These are phyloP conservation scores for Ceratopteris richardii DNA, from an alignment of 75 land plant species.

Conservation along the genomic window DNA sequence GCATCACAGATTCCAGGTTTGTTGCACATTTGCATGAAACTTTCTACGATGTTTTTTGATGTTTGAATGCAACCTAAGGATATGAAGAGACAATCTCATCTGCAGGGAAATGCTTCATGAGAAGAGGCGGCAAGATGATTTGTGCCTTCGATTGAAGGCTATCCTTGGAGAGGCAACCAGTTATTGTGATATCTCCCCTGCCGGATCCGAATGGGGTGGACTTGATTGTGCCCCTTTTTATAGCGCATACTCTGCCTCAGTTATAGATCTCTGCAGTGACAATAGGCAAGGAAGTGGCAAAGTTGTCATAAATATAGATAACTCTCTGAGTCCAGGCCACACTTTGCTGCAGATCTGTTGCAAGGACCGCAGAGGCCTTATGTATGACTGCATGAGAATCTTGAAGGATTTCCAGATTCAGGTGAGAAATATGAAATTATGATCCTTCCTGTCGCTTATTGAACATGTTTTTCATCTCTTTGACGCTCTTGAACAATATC, in stretches of 20 bases:
- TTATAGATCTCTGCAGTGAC: conserved; percentile 36
- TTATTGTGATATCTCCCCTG: neutral
- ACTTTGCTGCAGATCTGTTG: conserved; percentile 68
- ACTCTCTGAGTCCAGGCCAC: conserved; percentile 66
- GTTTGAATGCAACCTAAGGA: too few species aligned
- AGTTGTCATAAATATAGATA: conserved; percentile 46
- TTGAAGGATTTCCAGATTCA: conserved; percentile 73
- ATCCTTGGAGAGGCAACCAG: too few species aligned
- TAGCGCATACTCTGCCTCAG: conserved; percentile 28
- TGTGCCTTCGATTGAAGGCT: too few species aligned
- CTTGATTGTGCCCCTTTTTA: conserved; percentile 32
- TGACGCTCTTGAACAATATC: neutral
- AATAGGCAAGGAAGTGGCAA: conserved; percentile 11
- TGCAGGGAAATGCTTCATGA: conserved; percentile 3
- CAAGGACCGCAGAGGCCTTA: conserved; percentile 69
- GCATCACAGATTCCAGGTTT: neutral
- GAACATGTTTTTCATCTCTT: too few species aligned
- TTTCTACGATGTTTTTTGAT: too few species aligned
- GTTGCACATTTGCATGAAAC: neutral
- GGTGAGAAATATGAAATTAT: conserved; percentile 29
- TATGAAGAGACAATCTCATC: too few species aligned
- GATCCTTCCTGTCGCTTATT: too few species aligned
- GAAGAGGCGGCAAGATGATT: too few species aligned
- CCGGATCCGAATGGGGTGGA: conserved; percentile 39
- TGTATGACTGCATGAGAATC: conserved; percentile 80